These are phyloP conservation scores for Aspergillus egyptiacus DNA, from an alignment of 495 filamentous ascomycete genomes.

Conservation along the genomic window DNA sequence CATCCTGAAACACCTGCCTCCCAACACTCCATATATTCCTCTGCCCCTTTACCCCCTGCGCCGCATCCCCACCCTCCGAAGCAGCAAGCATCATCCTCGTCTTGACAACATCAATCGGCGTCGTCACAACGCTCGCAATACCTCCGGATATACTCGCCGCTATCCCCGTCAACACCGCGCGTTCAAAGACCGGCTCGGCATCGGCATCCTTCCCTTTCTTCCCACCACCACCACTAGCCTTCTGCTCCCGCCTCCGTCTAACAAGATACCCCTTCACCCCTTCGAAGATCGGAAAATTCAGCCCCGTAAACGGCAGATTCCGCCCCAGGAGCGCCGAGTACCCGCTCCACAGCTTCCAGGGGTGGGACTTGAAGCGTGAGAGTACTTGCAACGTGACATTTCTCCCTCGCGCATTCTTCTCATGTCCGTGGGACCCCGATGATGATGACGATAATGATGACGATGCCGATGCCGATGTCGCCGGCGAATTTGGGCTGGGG, in stretches of 20 bases:
- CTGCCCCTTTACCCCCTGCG: slow-evolving; percentile 19
- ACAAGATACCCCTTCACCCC: slow-evolving; percentile 44
- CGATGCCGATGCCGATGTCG: too few relatives aligned
- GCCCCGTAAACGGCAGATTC: slow-evolving; percentile 79
- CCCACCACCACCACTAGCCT: neutral
- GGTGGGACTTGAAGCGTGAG: slow-evolving; percentile 46
- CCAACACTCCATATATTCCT: slow-evolving; percentile 49
- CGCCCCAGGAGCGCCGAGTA: slow-evolving; percentile 73
- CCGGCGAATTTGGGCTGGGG: too few relatives aligned
- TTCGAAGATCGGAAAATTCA: slow-evolving; percentile 88
- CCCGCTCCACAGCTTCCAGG: slow-evolving; percentile 64
- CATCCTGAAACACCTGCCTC: slow-evolving; percentile 52
- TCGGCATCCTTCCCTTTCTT: neutral
- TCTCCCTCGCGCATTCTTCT: neutral
- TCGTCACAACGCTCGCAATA: slow-evolving; percentile 66
- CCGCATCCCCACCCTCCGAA: slow-evolving; percentile 12
- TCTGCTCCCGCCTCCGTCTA: slow-evolving; percentile 15
- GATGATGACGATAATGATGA: too few relatives aligned
- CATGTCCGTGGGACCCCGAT: neutral
- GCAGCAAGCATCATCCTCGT: slow-evolving; percentile 67
- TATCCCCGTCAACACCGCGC: slow-evolving; percentile 60
- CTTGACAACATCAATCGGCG: slow-evolving; percentile 80
- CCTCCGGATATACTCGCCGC: slow-evolving; percentile 65
- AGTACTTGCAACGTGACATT: slow-evolving; percentile 43
- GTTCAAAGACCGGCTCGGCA: slow-evolving; percentile 43